Conservation (phyloP, 164 flowering plant genomes). For the Macadamia tetraphylla region DNA sequence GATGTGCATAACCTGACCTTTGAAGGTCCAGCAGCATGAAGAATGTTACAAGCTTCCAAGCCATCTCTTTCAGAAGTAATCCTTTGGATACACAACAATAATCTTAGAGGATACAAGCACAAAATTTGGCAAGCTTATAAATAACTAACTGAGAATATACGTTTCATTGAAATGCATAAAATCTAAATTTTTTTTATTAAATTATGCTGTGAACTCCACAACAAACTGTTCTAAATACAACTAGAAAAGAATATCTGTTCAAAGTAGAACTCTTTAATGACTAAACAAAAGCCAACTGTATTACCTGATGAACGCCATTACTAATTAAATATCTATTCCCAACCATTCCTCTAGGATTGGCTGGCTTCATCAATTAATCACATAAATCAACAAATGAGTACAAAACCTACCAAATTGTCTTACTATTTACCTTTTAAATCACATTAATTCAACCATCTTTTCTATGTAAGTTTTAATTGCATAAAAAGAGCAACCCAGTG, state of each 20-base stretch:
- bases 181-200: not conserved
- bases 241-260: not conserved
- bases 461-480: no score
- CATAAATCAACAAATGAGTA: no score
- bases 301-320: no score
- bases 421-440: no score
- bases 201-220: not conserved
- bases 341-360: no score
- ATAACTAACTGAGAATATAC: not conserved
- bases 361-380: no score
- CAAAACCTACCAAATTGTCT: no score
- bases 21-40: slow-evolving; percentile 93
- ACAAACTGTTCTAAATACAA: not conserved
- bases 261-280: not conserved
- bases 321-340: no score
- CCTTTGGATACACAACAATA: slow-evolving; percentile 32
- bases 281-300: no score
- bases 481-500: no score
- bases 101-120: not conserved
- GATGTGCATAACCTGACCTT: slow-evolving; percentile 45
- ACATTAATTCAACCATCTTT: no score
- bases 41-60: slow-evolving; percentile 76
- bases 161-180: no score
- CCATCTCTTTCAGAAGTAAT: slow-evolving; percentile 83
- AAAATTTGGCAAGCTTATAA: not conserved